A percentile compares a stretch with the other conserved stretches of the same genome.
These are phyloP conservation scores for Arctium minus DNA, from an alignment of 129 eudicot genomes.

Conservation along the genomic window DNA sequence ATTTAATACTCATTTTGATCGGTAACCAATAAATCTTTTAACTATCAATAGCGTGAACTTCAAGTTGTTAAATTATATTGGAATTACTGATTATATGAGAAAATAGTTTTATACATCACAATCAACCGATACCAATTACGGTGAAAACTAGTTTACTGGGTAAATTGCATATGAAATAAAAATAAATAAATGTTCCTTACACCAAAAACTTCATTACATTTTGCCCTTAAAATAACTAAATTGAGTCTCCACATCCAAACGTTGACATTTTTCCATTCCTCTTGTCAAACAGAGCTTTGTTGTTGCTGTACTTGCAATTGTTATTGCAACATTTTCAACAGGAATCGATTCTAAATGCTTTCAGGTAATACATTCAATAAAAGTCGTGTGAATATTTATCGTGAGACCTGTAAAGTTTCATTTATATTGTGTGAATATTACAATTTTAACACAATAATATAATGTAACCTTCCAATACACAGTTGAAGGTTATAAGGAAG, in stretches of 20 bases:
- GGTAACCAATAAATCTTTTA: too few species aligned
- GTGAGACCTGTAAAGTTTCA: too few species aligned
- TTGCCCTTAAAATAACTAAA: background rate
- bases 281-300: conserved; percentile 64
- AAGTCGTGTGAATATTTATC: background rate
- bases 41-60: background rate
- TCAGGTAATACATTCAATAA: conserved; percentile 43
- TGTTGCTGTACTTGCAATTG: conserved; percentile 74
- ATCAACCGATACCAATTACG: too few species aligned
- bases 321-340: conserved; percentile 82
- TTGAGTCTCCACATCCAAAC: conserved; percentile 7
- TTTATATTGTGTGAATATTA: background rate
- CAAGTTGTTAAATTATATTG: too few species aligned
- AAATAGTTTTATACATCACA: too few species aligned
- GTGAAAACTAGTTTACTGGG: too few species aligned
- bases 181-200: too few species aligned
- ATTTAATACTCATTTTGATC: background rate
- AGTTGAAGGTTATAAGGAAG: too few species aligned
- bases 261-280: conserved; percentile 18
- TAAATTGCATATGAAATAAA: too few species aligned
- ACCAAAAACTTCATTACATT: background rate
- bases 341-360: conserved; percentile 85
- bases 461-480: background rate
- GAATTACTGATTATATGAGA: too few species aligned
- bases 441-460: background rate